Conservation (phyloP, 2,329 filamentous ascomycete species). For the Monosporascus sp. region DNA sequence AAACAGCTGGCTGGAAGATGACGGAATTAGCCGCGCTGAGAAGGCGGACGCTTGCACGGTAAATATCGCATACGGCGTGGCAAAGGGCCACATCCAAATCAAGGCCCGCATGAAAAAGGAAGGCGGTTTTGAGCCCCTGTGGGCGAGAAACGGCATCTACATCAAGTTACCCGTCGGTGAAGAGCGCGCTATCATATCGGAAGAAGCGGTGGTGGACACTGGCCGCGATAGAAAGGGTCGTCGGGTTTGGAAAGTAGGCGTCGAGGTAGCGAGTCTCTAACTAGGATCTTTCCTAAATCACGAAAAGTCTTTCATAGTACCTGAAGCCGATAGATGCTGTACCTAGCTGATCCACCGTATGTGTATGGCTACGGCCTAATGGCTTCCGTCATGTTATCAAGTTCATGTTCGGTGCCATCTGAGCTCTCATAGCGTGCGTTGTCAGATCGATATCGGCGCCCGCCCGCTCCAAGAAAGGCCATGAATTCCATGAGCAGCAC, state of each 20-base stretch:
- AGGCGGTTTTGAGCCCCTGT: slow-evolving; percentile 23
- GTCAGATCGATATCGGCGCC: no score
- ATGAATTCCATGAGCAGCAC: no score
- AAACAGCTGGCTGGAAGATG: slow-evolving; percentile 27
- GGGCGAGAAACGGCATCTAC: slow-evolving; percentile 20
- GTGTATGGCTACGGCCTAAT: no score
- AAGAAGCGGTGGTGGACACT: slow-evolving; percentile 6
- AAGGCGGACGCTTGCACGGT: slow-evolving; percentile 20
- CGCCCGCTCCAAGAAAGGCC: no score
- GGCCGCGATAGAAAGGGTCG: slow-evolving; percentile 17
- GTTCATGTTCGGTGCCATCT: no score
- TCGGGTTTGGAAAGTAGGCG: slow-evolving; percentile 13
- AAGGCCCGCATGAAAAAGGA: slow-evolving; percentile 10
- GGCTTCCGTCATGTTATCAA: no score
- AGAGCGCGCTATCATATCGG: slow-evolving; percentile 19
- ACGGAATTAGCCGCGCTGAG: slow-evolving; percentile 21
- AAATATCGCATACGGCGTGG: slow-evolving; percentile 16
- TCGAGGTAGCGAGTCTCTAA: neutral
- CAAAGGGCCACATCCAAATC: slow-evolving; percentile 12
- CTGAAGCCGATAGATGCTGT: neutral
- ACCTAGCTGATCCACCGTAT: no score
- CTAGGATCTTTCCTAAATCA: no score
- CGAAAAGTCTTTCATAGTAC: slow-evolving; percentile 11
- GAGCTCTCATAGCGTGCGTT: no score
- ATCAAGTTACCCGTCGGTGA: slow-evolving; percentile 27